A percentile compares a stretch with the other conserved stretches of the same genome.
Conservation (phyloP, 148 eudicot genomes). For the Camellia sinensis region DNA sequence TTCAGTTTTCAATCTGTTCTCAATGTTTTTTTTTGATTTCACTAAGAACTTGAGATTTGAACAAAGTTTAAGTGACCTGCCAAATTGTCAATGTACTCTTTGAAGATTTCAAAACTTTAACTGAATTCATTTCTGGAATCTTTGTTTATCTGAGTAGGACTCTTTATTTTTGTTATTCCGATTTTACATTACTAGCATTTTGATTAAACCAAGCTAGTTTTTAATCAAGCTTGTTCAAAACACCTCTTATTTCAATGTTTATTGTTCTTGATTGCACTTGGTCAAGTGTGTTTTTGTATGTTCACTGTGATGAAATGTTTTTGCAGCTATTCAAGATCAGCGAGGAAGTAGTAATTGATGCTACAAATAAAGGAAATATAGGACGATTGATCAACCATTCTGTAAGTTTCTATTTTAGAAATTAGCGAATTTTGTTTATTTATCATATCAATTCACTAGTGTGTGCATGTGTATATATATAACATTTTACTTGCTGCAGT, state of each 20-base stretch:
- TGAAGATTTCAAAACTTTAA: neutral
- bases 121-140: neutral
- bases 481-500: constrained; percentile 41
- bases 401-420: constrained; percentile 41
- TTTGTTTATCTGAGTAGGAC: neutral
- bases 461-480: neutral
- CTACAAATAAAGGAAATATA: constrained; percentile 84
- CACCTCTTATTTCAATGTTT: neutral
- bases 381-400: constrained; percentile 95
- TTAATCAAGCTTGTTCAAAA: neutral
- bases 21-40: neutral
- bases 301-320: constrained; percentile 8
- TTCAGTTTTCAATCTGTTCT: neutral
- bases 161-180: constrained; percentile 3
- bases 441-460: neutral
- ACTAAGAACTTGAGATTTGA: neutral
- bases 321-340: constrained; percentile 89
- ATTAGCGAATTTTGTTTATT: neutral
- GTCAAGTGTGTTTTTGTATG: neutral
- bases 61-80: neutral
- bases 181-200: constrained; percentile 2
- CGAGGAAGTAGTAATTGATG: constrained; percentile 86
- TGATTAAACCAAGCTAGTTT: neutral
- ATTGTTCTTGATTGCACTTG: constrained; percentile 5
- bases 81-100: neutral